These are phyloP conservation scores for Globisporangium yorkense DNA, from an alignment of 352 stramenopile species.

Conservation along the genomic window DNA sequence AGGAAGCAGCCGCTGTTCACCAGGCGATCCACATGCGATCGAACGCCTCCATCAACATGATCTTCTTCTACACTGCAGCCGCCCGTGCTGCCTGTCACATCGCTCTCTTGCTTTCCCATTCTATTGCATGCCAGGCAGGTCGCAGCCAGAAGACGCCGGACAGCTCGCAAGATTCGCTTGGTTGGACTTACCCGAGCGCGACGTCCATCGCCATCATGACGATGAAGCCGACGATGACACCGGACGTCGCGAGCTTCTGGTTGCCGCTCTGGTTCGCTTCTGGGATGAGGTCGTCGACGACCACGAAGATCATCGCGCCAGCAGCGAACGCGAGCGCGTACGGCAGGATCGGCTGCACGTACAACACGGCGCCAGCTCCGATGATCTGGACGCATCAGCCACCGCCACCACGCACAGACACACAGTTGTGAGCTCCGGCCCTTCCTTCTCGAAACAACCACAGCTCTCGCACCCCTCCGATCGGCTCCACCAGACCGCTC, in stretches of 20 bases:
- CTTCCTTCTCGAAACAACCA: slow-evolving; percentile 6
- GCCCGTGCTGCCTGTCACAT: not conserved
- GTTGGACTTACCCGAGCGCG: slow-evolving; percentile 39
- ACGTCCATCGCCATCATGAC: slow-evolving; percentile 92
- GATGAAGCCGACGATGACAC: slow-evolving; percentile 86
- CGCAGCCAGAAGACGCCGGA: not conserved
- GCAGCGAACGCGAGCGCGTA: slow-evolving; percentile 90
- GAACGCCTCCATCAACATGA: not conserved
- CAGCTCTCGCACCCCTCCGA: slow-evolving; percentile 56
- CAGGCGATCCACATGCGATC: not conserved
- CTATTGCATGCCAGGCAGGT: not conserved
- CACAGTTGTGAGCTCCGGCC: slow-evolving; percentile 4
- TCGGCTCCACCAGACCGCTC: slow-evolving; percentile 84
- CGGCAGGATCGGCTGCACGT: slow-evolving; percentile 83
- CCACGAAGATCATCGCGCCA: slow-evolving; percentile 90
- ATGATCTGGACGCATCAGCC: slow-evolving; percentile 39
- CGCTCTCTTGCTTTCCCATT: not conserved
- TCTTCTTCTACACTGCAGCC: not conserved
- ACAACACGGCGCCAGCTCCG: slow-evolving; percentile 76
- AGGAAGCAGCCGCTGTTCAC: not conserved
- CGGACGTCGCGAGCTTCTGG: slow-evolving; percentile 82
- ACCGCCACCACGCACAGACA: not conserved
- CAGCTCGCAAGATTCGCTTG: not conserved
- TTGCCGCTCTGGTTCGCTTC: slow-evolving; percentile 87
- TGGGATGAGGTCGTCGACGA: slow-evolving; percentile 89